phyloP scores from a whole-genome alignment of 306 rosid species.

The Sesbania bispinosa region DNA sequence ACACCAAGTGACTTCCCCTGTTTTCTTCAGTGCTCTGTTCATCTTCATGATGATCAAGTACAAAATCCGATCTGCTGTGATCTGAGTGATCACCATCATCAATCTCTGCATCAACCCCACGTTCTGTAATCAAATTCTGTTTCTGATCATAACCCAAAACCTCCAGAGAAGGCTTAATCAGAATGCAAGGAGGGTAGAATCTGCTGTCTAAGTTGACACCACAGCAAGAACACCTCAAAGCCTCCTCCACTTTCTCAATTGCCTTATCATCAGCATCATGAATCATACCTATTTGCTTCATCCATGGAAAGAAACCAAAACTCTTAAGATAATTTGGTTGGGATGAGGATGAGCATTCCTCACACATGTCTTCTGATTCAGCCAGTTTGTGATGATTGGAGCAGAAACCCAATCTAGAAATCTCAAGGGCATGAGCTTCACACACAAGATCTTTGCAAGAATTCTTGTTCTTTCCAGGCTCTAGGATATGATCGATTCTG shows the following conservation, averaged over 20 bases:
- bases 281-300: constrained; percentile 59
- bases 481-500: constrained; percentile 76
- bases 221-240: constrained; percentile 73
- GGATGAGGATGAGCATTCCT: constrained; percentile 70
- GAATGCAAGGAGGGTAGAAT: constrained; percentile 61
- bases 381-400: constrained; percentile 60
- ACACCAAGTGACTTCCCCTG: constrained; percentile 37
- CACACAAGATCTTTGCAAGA: constrained; percentile 78
- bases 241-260: constrained; percentile 41
- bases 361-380: constrained; percentile 71
- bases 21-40: constrained; percentile 41
- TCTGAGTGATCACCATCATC: constrained; percentile 49
- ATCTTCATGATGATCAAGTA: constrained; percentile 37
- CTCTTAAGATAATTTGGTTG: constrained; percentile 39
- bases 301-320: constrained; percentile 63
- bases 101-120: constrained; percentile 35
- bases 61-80: constrained; percentile 55
- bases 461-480: constrained; percentile 37
- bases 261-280: constrained; percentile 28
- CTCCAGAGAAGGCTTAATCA: constrained; percentile 63
- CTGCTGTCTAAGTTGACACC: constrained; percentile 50
- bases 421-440: constrained; percentile 77
- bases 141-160: constrained; percentile 59
- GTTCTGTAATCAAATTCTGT: constrained; percentile 36
- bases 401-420: constrained; percentile 71